Base-by-base conservation (phyloP, 495 filamentous ascomycete genomes). In the Lichina pygmaea region DNA sequence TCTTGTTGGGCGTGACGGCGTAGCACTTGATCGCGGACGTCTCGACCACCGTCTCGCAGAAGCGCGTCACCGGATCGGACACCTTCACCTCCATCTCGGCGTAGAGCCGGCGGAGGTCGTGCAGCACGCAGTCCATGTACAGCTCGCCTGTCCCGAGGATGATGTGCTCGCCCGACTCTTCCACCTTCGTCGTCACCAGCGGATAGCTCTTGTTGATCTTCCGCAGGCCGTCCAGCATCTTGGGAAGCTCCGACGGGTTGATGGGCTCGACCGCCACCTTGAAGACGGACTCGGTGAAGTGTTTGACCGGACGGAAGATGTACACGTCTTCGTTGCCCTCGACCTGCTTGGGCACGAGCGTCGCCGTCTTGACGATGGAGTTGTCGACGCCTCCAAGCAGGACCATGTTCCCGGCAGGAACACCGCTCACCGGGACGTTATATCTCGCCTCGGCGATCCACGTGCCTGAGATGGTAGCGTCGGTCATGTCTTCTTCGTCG, bases 21-120 rank as follows among this genome's bases (percentile, higher is more conserved):
- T 93, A 95, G 58, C 89, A 95, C 65, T 94, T 94, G 48, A 92
- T 93, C 31, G 86, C 85, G 15, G 82, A 92, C 44, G 84, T 91
- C 56, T 95, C 91, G 43, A 91, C 84, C n/a, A 93, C 84, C 3
- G 89, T 97, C 62, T 97, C 89, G 60, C 83, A 91, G 66, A 97
- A 97, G 32, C 89, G 73, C 24, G 91, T 94, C 15, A 95, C 91
- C 6, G 89, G 89, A 55, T 97, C 89, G 8, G 89, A 97, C 42
- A 97, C 83, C 61, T 93, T 93, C 60, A 95, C 73, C 55, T 97
- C 91, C 89, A 97, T 97, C 55, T 95, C 85, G n/a, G 86, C 84
- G 58, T 93, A 97, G 16, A 94, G 65, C 30, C 75, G 70, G 43
- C 89, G 82, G 11, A 97, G 70, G 56, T 97, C 89, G 59, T 97